phyloP scores from a whole-genome alignment of 176 grass and related monocot genomes.

The Zoysia pacifica region DNA sequence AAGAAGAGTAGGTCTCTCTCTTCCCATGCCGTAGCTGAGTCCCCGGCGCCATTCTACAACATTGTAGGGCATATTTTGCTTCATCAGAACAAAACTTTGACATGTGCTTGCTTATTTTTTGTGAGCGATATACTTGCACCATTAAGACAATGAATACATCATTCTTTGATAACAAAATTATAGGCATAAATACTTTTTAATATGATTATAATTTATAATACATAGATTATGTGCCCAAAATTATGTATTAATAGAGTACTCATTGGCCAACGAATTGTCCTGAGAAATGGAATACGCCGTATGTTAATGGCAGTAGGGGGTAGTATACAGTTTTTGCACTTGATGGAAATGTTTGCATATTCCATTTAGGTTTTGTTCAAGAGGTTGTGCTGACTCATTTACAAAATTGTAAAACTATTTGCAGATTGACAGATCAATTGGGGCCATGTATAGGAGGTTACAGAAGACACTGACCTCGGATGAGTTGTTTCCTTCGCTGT shows the following conservation, averaged over 20 bases:
- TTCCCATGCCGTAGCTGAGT: too few relatives aligned
- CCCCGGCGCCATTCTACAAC: too few relatives aligned
- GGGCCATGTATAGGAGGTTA: conserved; percentile 82
- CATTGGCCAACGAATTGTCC: not conserved
- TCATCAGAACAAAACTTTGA: not conserved
- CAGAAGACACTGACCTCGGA: conserved; percentile 84
- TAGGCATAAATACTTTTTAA: not conserved
- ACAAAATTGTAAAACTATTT: conserved; percentile 28
- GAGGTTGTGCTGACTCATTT: not conserved
- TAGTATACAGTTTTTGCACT: conserved; percentile 2
- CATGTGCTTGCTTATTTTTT: not conserved
- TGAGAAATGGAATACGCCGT: not conserved
- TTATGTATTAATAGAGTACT: not conserved
- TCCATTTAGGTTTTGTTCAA: conserved; percentile 16
- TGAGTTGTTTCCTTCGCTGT: conserved; percentile 89
- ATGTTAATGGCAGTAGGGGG: not conserved
- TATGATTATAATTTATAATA: too few relatives aligned
- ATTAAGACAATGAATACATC: not conserved
- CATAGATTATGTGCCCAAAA: not conserved
- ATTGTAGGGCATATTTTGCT: not conserved
- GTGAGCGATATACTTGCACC: too few relatives aligned
- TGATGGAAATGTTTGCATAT: not conserved
- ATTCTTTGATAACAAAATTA: not conserved
- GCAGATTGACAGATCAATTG: conserved; percentile 93
- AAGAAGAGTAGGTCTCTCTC: too few relatives aligned